Evolutionary conservation across 2,329 filamentous ascomycete genomes (phyloP), one percentile per base, ranked within the genome.

Genomic region (Sporothrix phasma): DNA sequence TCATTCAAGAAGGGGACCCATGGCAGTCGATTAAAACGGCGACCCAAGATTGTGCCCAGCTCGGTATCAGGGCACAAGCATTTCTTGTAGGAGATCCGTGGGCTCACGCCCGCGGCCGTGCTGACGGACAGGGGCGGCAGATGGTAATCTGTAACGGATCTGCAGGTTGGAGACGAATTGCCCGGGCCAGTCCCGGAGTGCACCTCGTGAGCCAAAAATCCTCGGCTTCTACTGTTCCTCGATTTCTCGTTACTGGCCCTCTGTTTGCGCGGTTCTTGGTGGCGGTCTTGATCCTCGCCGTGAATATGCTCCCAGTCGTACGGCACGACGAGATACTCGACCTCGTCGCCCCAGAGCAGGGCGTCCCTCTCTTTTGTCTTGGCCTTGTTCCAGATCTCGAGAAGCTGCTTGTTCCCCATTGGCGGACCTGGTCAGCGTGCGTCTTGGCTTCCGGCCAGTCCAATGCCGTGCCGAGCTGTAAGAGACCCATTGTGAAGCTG

Each of bases 321-420:
- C 34, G 86, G 88, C 56, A 99, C 92, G 34, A 99, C 94, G 47
- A 99, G 82, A 75, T 99, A 99, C 78, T 99, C 94, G 69, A 97
- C 86, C 88, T 99, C 94, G 74, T 99, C 94, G 70, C 94, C 94
- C 94, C 94, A 99, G 19, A 97, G 83, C 72, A 99, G 79, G 64
- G 89, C 92, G 84, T 97, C 92, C 66, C 90, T 84, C 76, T 97
- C 93, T 76, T 97, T 97, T 67, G 88, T 88, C 77, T 94, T 96
- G 65, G 92, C 92, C 73, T 92, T 89, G 69, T 89, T 90, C 94
- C 94, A 99, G 70, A 96, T 96, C 68, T 92, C 89, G 58, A 99
- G 82, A 43, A 99, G 78, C 96, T 99, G 94, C 92, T n/a, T 73
- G 97, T 97, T 61, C 94, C 94, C 92, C 94, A 97, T 81, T 92